These are phyloP conservation scores for Entamoeba nuttalli DNA, from an alignment of 208 protist species.

Conservation along the genomic window DNA sequence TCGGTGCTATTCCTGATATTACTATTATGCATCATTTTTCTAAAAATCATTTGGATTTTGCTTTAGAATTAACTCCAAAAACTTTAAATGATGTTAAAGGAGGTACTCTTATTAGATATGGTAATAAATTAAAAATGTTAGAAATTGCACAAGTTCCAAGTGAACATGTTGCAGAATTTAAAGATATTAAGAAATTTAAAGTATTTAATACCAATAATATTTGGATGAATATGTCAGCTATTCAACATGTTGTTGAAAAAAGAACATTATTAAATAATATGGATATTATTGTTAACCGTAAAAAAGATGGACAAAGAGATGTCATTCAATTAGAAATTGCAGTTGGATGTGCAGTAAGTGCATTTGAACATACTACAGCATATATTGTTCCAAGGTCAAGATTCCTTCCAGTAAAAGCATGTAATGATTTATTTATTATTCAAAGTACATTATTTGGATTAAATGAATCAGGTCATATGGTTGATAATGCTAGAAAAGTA, in stretches of 20 bases:
- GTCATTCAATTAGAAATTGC: conserved; percentile 62
- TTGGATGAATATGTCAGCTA: conserved; percentile 71
- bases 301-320: conserved; percentile 8
- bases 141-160: conserved; percentile 62
- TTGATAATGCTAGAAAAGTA: conserved; percentile 2
- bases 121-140: conserved; percentile 45
- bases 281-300: conserved; percentile 57
- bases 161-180: conserved; percentile 41
- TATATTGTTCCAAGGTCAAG: conserved; percentile 75
- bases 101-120: conserved; percentile 58
- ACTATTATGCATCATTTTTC: not conserved
- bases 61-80: conserved; percentile 60
- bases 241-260: conserved; percentile 42
- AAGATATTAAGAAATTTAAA: conserved; percentile 77
- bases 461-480: conserved; percentile 36
- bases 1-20: conserved; percentile 69
- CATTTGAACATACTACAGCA: conserved; percentile 58
- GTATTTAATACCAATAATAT: conserved; percentile 99
- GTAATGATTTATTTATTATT: conserved; percentile 78
- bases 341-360: conserved; percentile 78
- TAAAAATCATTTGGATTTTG: conserved; percentile 3
- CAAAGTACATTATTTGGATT: conserved; percentile 74
- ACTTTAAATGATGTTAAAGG: conserved; percentile 63
- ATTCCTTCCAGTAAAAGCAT: conserved; percentile 89
- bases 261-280: conserved; percentile 52